Evolutionary conservation across 306 rosid genomes (phyloP).

Genomic region (Malus orientalis): DNA sequence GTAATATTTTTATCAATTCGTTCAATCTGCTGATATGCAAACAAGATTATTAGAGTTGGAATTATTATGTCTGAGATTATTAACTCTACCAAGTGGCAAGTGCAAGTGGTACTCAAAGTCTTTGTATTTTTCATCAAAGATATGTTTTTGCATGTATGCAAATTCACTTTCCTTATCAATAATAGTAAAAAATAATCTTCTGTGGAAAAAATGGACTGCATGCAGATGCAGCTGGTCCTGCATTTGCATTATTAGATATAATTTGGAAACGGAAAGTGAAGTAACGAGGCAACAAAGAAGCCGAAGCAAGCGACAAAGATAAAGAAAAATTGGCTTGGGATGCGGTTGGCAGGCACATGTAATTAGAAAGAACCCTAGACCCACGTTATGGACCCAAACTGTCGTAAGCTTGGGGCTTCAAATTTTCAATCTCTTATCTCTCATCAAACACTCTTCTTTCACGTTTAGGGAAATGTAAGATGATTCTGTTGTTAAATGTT

Average conservation of each 20-base stretch:
- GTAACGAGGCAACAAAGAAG: slow-evolving; percentile 15
- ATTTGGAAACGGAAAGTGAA: slow-evolving; percentile 2
- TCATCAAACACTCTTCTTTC: no score
- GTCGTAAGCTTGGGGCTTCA: no score
- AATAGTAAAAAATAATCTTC: not conserved
- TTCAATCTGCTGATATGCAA: not conserved
- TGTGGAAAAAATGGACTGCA: not conserved
- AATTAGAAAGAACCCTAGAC: slow-evolving; percentile 10
- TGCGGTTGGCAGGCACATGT: slow-evolving; percentile 38
- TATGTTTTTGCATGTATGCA: not conserved
- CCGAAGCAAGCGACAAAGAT: slow-evolving; percentile 43
- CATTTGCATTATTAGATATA: not conserved
- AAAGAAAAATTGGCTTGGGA: not conserved
- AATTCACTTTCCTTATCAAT: not conserved
- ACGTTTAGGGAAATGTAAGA: no score
- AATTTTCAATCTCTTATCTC: no score
- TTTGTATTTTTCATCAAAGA: not conserved
- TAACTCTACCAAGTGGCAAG: no score
- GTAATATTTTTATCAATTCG: no score
- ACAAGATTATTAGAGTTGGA: not conserved
- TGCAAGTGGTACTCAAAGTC: not conserved
- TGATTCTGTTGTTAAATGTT: no score
- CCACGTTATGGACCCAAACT: not conserved
- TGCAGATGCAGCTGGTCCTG: not conserved
- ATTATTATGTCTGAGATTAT: no score